Percentiles rank a stretch among this genome's conserved stretches.
These are phyloP conservation scores for Zymoseptoria tritici DNA, from an alignment of 2,329 filamentous ascomycete species.

Conservation along the genomic window DNA sequence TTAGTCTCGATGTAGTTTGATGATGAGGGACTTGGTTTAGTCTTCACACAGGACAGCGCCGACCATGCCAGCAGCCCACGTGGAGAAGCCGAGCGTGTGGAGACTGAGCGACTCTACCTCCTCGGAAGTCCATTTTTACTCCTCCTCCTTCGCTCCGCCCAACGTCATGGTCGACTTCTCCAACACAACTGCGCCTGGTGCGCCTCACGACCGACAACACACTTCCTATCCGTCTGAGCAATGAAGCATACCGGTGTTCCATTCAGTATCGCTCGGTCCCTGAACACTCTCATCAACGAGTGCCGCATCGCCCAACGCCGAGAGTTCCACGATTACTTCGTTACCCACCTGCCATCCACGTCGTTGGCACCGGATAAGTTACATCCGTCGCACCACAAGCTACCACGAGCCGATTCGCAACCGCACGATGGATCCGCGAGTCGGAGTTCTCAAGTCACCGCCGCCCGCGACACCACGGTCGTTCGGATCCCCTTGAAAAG, in stretches of 20 bases:
- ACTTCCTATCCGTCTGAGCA: not conserved
- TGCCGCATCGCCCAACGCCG: constrained; percentile 23
- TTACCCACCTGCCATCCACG: constrained; percentile 88
- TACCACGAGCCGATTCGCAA: constrained; percentile 75
- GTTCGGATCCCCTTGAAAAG: constrained; percentile 89
- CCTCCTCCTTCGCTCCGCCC: not conserved
- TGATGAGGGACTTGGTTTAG: too few relatives aligned
- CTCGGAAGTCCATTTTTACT: not conserved
- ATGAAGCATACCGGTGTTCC: constrained; percentile 25
- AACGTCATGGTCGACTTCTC: not conserved
- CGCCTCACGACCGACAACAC: not conserved
- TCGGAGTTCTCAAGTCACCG: constrained; percentile 28
- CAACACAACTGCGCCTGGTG: not conserved
- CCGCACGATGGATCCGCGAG: constrained; percentile 53
- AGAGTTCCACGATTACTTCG: constrained; percentile 89
- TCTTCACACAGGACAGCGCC: not conserved
- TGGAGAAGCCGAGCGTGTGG: too few relatives aligned
- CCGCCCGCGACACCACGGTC: constrained; percentile 70
- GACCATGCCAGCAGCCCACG: not conserved
- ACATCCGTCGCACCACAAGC: constrained; percentile 58
- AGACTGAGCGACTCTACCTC: not conserved
- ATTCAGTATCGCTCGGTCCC: constrained; percentile 24
- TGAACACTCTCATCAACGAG: constrained; percentile 22
- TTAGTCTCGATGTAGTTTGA: too few relatives aligned
- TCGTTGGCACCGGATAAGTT: constrained; percentile 73